Base-by-base conservation (phyloP, 164 flowering plant species). In the Sextonia rubra region DNA sequence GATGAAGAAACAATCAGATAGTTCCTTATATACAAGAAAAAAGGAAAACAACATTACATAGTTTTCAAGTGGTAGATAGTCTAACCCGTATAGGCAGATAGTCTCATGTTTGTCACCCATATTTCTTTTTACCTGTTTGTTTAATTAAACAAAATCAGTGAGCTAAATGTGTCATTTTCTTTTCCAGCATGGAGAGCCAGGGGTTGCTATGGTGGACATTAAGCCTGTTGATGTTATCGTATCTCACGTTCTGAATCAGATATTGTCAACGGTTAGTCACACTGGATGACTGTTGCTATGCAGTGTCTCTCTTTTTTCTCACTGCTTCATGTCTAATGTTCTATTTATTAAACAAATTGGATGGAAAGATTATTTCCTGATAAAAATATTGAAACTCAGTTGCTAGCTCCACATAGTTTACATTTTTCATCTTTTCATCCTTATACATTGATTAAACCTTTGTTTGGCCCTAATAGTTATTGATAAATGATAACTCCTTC, bases 151-250 rank as follows among this genome's bases (percentile, higher is more conserved):
- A 66, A 22, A 44, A 6, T 32, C 52, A 68, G 20, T 68, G 60
- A 24, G 44, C 70, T 30, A 22, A 48, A 23, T 68, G 22, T 47
- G 27, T n/a, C 26, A 12, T 47, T 68, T 18, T 29, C 62, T 70
- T 30, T 86, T 74, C 70, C 89, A 95, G 99, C 98, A 95, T 85
- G 98, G 99, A 32, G 99, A 95, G 80, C 94, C 97, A 73, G 99
- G 99, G 77, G 97, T 93, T 76, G 97, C 93, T 76, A 93, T 91
- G 72, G 89, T 78, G 7, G 97, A 94, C 75, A 70, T 91, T 72
- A 93, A 85, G 70, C 87, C 93, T 69, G 96, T 91, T 72, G 97
- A 95, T 81, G 78, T 86, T 74, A 85, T 92, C 71, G 93, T 92
- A 68, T 85, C 96, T 79, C 97, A 90, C 83, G 89, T 95, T 77